Evolutionary conservation across 257 asterid species (phyloP).

Genomic region (Fraxinus cuspidata): DNA sequence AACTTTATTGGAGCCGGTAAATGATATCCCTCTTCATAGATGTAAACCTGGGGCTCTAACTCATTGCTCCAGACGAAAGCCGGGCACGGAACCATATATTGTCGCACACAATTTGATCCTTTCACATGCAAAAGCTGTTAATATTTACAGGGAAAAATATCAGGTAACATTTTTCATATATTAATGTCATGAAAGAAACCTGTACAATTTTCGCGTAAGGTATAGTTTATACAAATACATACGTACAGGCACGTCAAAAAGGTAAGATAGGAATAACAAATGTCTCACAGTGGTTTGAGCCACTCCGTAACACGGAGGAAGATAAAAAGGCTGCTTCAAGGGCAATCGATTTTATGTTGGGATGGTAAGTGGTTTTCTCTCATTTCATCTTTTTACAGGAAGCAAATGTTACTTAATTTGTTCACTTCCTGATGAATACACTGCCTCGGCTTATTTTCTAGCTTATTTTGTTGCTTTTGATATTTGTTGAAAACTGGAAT

Average conservation of each 20-base stretch:
- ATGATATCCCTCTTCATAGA: neutral
- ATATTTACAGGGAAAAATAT: slow-evolving; percentile 38
- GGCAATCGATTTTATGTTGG: slow-evolving; percentile 17
- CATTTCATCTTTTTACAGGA: no score
- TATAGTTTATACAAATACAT: neutral
- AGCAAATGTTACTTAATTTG: no score
- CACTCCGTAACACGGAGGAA: slow-evolving; percentile 29
- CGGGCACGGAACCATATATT: slow-evolving; percentile 45
- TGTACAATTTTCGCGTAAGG: no score
- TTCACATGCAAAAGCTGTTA: slow-evolving; percentile 49
- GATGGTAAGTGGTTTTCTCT: neutral
- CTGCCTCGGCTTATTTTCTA: no score
- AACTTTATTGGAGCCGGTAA: neutral
- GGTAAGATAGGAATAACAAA: slow-evolving; percentile 53
- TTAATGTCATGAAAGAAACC: no score
- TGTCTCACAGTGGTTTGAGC: slow-evolving; percentile 51
- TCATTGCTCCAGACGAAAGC: slow-evolving; percentile 23
- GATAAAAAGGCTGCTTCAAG: neutral
- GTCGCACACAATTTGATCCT: slow-evolving; percentile 51
- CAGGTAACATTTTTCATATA: slow-evolving; percentile 27
- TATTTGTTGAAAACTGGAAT: no score
- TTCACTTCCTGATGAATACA: no score
- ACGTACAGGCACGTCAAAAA: slow-evolving; percentile 39
- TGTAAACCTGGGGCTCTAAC: neutral
- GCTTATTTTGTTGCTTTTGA: no score